Conservation (phyloP, 495 filamentous ascomycete genomes). For the Choiromyces venosus region DNA sequence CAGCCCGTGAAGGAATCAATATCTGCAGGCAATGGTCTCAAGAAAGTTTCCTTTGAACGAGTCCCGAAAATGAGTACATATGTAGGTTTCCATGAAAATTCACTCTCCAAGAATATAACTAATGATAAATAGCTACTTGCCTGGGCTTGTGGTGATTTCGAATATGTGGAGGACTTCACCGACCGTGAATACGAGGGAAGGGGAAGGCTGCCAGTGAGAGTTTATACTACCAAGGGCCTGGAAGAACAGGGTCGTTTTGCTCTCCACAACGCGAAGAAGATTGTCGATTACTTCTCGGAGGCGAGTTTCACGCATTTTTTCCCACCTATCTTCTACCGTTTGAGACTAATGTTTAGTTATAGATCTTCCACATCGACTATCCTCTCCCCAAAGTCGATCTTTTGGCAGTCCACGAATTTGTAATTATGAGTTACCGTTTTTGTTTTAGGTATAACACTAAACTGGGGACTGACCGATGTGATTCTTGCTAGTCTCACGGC, state of each 20-base stretch:
- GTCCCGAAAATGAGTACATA: conserved; percentile 97
- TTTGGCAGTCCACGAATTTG: conserved; percentile 94
- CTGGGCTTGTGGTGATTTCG: conserved; percentile 95
- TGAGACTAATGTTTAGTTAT: background rate
- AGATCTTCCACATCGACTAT: conserved; percentile 87
- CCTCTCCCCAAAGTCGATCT: conserved; percentile 93
- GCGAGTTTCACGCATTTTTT: conserved; percentile 37
- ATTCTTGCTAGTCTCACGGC: conserved; percentile 33
- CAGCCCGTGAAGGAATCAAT: conserved; percentile 74
- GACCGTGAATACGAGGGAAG: conserved; percentile 81
- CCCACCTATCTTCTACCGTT: background rate
- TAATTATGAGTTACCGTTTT: conserved; percentile 44
- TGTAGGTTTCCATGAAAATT: conserved; percentile 42
- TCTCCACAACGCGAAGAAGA: conserved; percentile 75
- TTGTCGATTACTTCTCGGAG: conserved; percentile 92
- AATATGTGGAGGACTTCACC: conserved; percentile 88
- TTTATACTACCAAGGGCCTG: conserved; percentile 87
- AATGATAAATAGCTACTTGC: conserved; percentile 61
- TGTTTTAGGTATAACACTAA: conserved; percentile 1
- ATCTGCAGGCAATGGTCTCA: conserved; percentile 51
- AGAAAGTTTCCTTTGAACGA: conserved; percentile 75
- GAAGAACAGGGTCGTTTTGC: conserved; percentile 84
- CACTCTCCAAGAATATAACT: conserved; percentile 1
- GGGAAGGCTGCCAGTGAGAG: conserved; percentile 74
- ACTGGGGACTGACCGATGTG: conserved; percentile 13